A percentile compares a stretch with the other conserved stretches of the same genome.
Conservation (phyloP, 257 asterid species). For the Fraxinus quadrangulata region DNA sequence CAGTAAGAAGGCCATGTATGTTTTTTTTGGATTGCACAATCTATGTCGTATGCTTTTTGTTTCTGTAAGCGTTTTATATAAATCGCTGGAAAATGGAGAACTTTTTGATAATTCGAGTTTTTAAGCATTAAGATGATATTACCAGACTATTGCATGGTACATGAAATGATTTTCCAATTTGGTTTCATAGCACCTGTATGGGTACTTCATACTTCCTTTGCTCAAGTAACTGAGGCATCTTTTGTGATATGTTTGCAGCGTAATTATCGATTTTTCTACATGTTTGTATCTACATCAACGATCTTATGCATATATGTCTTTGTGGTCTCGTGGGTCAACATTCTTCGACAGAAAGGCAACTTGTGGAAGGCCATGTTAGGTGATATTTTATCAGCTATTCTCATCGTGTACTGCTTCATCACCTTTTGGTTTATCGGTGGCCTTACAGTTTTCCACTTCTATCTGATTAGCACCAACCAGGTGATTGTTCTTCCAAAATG, state of each 20-base stretch:
- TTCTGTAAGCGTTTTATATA: not conserved
- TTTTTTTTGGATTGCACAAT: not conserved
- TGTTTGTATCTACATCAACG: conserved; percentile 81
- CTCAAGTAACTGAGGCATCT: conserved; percentile 20
- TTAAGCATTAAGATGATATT: not conserved
- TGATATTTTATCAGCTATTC: conserved; percentile 69
- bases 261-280: conserved; percentile 79
- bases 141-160: not conserved
- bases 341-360: conserved; percentile 45
- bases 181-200: not conserved
- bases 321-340: conserved; percentile 57
- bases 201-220: not conserved
- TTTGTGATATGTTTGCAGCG: conserved; percentile 57
- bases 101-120: not conserved
- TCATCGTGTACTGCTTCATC: conserved; percentile 77
- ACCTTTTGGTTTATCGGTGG: conserved; percentile 97
- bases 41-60: not conserved
- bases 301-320: conserved; percentile 70
- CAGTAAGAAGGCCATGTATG: not conserved
- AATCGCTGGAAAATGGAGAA: not conserved
- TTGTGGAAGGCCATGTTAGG: conserved; percentile 52
- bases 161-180: not conserved
- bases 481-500: conserved; percentile 29
- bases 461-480: conserved; percentile 79
- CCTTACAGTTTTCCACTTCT: conserved; percentile 77